Evolutionary conservation across 495 filamentous ascomycete genomes (phyloP).

Genomic region (Ascobolus immersus): DNA sequence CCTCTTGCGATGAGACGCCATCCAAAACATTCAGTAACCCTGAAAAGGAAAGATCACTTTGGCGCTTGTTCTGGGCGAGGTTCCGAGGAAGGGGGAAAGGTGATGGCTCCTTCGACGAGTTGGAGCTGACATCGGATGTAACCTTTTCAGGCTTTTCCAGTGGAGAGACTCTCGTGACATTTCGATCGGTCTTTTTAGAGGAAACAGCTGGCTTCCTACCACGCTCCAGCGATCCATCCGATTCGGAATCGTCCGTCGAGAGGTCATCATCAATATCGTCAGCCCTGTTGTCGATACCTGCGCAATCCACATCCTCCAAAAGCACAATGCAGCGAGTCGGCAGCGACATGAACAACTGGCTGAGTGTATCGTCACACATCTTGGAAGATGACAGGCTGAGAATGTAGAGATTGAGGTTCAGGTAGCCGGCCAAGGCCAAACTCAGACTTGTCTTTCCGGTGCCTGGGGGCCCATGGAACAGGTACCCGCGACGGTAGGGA

Average conservation of each 20-base stretch:
- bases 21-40: conserved; percentile 58
- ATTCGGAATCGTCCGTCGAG: conserved; percentile 12
- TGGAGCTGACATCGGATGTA: conserved; percentile 1
- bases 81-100: neutral
- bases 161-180: neutral
- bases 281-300: conserved; percentile 20
- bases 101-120: conserved; percentile 1
- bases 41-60: conserved; percentile 33
- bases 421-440: conserved; percentile 35
- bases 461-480: conserved; percentile 44
- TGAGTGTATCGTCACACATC: conserved; percentile 26
- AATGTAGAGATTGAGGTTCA: conserved; percentile 38
- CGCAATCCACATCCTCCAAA: conserved; percentile 41
- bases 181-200: conserved; percentile 6
- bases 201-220: conserved; percentile 7
- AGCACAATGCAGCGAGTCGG: conserved; percentile 38
- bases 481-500: conserved; percentile 37
- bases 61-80: conserved; percentile 5
- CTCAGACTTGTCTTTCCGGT: conserved; percentile 41
- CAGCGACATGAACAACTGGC: conserved; percentile 27
- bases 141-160: neutral
- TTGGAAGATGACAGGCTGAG: conserved; percentile 30
- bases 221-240: too few species aligned
- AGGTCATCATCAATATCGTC: conserved; percentile 6
- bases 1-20: conserved; percentile 52